Base-by-base conservation (phyloP, 805 yeast species). In the Soucietia sequanensis region DNA sequence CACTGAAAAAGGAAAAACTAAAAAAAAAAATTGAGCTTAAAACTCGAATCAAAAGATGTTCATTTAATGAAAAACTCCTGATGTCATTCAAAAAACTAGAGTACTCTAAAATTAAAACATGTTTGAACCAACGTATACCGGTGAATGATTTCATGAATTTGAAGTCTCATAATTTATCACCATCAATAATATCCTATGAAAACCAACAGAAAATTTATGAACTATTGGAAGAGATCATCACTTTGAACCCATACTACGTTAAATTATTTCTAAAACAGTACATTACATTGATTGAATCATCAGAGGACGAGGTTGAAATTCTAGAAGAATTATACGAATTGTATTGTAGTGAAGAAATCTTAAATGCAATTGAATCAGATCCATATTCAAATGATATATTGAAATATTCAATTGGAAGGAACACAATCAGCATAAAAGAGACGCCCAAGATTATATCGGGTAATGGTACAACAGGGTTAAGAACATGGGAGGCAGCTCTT, bases 401-500 rank as follows among this genome's bases (percentile, higher is more conserved):
- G 5, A 44, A 49, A n/a, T 72, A 71, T 37, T 47, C 52, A 8
- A 40, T 70, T 11, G 37, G 47, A 47, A 13, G 26, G 11, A 40
- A 32, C 0, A 51, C 72, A 12, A 50, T 66, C 2, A 44, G 46
- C 5, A 73, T 83, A 3, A 60, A 59, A 38, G 93, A 84, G 48
- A 69, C 77, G 0, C 91, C 90, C 0, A 65, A 71, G 35, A 42
- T 84, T 34, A 75, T 84, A 10, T 75, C 85, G 23, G 87, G 86
- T 1, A 53, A 62, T n/a, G 95, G 95, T 4, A 82, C 95, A 1
- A 91, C 97, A 0, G 97, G 97, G 0, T 60, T 79, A 35, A 65
- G 97, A 26, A 91, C 97, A 0, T 90, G 97, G 98, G 96, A 88
- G 52, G 97, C 96, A 2, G 84, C 95, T 0, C 46, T 85, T 5